Evolutionary conservation across 441 rosid genomes (phyloP).

Genomic region (Corymbia calophylla): DNA sequence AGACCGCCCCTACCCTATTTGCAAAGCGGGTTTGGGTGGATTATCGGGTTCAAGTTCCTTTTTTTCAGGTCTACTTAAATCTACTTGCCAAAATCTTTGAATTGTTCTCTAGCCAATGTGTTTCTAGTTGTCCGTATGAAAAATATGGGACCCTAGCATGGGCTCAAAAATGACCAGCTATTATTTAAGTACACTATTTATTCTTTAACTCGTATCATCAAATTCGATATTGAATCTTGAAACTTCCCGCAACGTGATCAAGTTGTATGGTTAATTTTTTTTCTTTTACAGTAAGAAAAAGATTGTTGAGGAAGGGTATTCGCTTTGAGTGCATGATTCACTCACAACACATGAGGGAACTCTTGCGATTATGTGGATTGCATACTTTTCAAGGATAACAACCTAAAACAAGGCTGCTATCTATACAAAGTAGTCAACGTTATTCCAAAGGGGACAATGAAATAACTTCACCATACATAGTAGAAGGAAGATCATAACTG

Average conservation of each 20-base stretch:
- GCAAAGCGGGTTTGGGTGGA: background rate
- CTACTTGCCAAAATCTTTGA: background rate
- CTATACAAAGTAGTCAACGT: background rate
- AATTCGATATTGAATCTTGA: background rate
- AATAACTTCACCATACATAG: background rate
- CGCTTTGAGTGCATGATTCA: background rate
- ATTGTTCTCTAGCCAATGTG: background rate
- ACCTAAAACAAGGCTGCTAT: background rate
- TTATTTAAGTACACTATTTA: background rate
- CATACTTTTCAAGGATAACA: background rate
- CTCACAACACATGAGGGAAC: background rate
- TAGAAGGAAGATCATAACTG: background rate
- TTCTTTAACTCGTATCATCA: background rate
- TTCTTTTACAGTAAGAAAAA: background rate
- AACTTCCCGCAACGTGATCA: background rate
- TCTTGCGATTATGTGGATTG: background rate
- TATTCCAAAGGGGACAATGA: background rate
- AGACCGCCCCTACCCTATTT: background rate
- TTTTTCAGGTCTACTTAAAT: fast-evolving
- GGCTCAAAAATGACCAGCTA: background rate
- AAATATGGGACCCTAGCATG: background rate
- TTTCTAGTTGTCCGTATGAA: background rate
- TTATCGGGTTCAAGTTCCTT: background rate
- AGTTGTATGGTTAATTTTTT: background rate
- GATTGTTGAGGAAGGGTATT: background rate